Conservation (phyloP, 371 early-diverging fungal species). For the Mucor saturninus region DNA sequence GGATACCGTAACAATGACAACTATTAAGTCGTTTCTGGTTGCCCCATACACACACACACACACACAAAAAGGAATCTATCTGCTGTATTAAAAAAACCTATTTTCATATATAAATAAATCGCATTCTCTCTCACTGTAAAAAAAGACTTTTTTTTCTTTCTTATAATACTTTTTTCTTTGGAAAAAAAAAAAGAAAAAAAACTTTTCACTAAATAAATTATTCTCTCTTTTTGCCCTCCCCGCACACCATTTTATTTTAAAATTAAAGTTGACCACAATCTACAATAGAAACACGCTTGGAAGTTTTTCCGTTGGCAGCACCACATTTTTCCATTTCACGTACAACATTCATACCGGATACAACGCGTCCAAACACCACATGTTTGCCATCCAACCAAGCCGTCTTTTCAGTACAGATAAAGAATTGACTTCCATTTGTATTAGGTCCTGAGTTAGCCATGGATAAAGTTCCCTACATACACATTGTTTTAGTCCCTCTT, state of each 20-base stretch:
- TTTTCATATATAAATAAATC: no score
- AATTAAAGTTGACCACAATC: constrained; percentile 66
- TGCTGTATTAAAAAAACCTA: no score
- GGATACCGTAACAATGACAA: background rate
- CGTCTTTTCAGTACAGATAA: constrained; percentile 84
- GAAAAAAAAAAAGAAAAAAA: no score
- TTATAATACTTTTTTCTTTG: no score
- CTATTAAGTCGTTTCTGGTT: background rate
- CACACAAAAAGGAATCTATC: no score
- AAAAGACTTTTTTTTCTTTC: no score
- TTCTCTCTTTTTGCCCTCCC: background rate
- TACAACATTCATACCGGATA: constrained; percentile 77
- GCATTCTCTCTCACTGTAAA: no score
- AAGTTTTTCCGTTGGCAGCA: constrained; percentile 59
- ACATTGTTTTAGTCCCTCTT: background rate
- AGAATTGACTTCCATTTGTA: constrained; percentile 98
- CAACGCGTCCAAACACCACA: constrained; percentile 96
- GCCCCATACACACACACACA: no score
- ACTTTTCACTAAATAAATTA: no score
- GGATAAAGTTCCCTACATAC: constrained; percentile 61
- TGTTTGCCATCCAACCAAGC: constrained; percentile 97
- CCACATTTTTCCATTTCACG: constrained; percentile 74
- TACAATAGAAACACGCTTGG: constrained; percentile 60
- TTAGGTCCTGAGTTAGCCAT: constrained; percentile 95
- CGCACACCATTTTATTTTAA: background rate